Evolutionary conservation across 1,284 basidiomycete species (phyloP).

Genomic region (Moesziomyces aphidis): DNA sequence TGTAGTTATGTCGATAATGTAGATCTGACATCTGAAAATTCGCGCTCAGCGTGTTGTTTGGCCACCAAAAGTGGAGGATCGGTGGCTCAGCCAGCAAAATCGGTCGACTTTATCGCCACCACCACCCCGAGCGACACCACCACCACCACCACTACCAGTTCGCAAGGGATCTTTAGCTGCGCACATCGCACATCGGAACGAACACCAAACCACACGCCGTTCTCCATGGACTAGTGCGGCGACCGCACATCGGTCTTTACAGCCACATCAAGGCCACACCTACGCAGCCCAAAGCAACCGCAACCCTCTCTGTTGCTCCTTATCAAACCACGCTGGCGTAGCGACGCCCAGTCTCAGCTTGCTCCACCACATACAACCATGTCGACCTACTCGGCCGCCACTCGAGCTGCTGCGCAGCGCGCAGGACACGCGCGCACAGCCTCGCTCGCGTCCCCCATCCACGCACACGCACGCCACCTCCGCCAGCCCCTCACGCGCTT

Average conservation of each 20-base stretch:
- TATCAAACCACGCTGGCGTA: not conserved
- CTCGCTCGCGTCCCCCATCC: not conserved
- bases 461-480: not conserved
- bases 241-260: not conserved
- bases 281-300: too few relatives aligned
- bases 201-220: not conserved
- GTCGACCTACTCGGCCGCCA: slow-evolving; percentile 22
- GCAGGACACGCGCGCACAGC: slow-evolving; percentile 5
- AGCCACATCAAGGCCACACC: not conserved
- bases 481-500: slow-evolving; percentile 24
- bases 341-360: not conserved
- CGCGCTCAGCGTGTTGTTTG: not conserved
- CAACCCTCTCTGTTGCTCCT: not conserved
- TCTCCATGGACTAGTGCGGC: not conserved
- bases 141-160: not conserved
- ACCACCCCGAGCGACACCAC: too few relatives aligned
- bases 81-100: too few relatives aligned
- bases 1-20: not conserved
- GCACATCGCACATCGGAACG: too few relatives aligned
- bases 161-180: too few relatives aligned
- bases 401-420: slow-evolving; percentile 16
- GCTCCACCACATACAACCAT: slow-evolving; percentile 4
- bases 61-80: not conserved
- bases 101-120: not conserved
- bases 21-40: slow-evolving; percentile 5